A percentile compares a stretch with the other conserved stretches of the same genome.
phyloP scores from a whole-genome alignment of 495 filamentous ascomycete genomes.

The Podospora conica region DNA sequence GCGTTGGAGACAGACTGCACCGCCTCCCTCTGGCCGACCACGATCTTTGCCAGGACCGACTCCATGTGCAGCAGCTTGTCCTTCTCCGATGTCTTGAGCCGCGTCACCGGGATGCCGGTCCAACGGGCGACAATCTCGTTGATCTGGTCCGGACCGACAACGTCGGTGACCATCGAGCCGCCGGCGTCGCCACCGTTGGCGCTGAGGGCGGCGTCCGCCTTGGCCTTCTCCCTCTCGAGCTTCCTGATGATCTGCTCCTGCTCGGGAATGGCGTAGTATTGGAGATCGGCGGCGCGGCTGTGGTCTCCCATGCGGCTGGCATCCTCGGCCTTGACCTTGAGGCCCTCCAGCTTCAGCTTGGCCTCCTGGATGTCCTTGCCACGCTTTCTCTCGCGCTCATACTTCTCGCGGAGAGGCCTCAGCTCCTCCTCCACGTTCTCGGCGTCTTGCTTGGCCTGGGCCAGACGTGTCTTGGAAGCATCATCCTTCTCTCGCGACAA shows the following conservation, averaged over 20 bases:
- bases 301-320: conserved; percentile 81
- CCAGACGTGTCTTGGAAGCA: conserved; percentile 73
- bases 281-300: conserved; percentile 77
- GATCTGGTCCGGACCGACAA: conserved; percentile 96
- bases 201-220: conserved; percentile 67
- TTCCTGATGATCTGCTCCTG: conserved; percentile 69
- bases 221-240: conserved; percentile 74
- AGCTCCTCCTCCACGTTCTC: conserved; percentile 90
- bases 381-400: conserved; percentile 82
- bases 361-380: conserved; percentile 88
- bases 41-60: conserved; percentile 68
- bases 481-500: conserved; percentile 91
- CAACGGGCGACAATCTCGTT: conserved; percentile 95
- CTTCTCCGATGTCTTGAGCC: conserved; percentile 91
- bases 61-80: conserved; percentile 97
- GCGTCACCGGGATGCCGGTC: conserved; percentile 94
- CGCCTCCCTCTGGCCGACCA: conserved; percentile 93
- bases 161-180: conserved; percentile 73
- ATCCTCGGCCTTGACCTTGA: conserved; percentile 86
- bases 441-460: conserved; percentile 77
- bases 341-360: conserved; percentile 86
- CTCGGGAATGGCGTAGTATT: conserved; percentile 96
- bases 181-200: conserved; percentile 52
- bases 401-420: conserved; percentile 86
- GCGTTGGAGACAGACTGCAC: conserved; percentile 90